A percentile compares a stretch with the other conserved stretches of the same genome.
Evolutionary conservation across 2,329 filamentous ascomycete genomes (phyloP).

Genomic region (Beauveria varroae): DNA sequence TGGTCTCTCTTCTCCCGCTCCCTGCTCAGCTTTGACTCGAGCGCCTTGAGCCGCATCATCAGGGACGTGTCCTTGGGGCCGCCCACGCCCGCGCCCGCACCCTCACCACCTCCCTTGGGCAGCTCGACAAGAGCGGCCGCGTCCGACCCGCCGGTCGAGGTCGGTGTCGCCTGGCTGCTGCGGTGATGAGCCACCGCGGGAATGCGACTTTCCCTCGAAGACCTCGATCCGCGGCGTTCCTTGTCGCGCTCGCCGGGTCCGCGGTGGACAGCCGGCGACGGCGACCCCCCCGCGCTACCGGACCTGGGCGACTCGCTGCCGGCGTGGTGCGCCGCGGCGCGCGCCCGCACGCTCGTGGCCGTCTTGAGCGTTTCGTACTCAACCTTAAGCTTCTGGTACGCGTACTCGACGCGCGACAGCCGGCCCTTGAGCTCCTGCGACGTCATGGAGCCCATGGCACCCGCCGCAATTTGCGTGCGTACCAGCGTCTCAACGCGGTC

Average conservation of each 20-base stretch:
- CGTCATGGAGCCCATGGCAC: conserved; percentile 40
- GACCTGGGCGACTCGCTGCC: conserved; percentile 26
- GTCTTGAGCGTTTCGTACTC: conserved; percentile 63
- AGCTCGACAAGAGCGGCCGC: conserved; percentile 13
- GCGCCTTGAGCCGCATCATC: conserved; percentile 76
- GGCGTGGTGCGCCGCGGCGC: conserved; percentile 26
- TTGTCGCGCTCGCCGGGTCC: conserved; percentile 41
- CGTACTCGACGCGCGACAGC: conserved; percentile 49
- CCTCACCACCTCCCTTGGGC: conserved; percentile 11
- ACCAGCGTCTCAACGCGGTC: conserved; percentile 79
- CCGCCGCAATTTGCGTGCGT: conserved; percentile 52
- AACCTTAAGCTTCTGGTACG: conserved; percentile 55
- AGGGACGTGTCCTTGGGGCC: conserved; percentile 59
- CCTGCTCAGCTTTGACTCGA: conserved; percentile 82
- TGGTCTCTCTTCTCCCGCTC: conserved; percentile 81
- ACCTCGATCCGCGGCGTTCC: conserved; percentile 24
- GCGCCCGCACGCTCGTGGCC: conserved; percentile 49
- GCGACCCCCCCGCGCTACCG: conserved; percentile 37
- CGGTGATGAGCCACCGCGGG: conserved; percentile 12
- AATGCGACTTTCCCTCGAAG: conserved; percentile 20
- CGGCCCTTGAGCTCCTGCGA: conserved; percentile 37
- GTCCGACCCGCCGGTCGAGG: conserved; percentile 11
- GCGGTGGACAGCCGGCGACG: conserved; percentile 46
- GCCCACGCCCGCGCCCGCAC: conserved; percentile 13
- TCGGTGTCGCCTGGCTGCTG: conserved; percentile 14